Conservation (phyloP, 2,329 filamentous ascomycete genomes). For the Didymella glomerata region DNA sequence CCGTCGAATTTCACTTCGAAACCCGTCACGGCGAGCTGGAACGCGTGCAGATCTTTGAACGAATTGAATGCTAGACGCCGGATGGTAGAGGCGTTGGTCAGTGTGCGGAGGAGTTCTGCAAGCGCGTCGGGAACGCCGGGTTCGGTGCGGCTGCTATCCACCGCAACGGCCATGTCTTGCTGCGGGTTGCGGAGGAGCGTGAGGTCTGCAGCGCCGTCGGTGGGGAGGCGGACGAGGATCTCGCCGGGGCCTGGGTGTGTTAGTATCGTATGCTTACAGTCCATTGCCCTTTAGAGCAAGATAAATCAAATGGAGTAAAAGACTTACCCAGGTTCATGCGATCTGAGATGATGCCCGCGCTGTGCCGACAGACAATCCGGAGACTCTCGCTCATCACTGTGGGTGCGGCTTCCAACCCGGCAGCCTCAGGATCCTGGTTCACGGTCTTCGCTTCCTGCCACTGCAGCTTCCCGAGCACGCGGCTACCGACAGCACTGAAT, state of each 20-base stretch:
- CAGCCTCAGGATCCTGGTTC: slow-evolving; percentile 69
- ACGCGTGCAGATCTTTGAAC: slow-evolving; percentile 72
- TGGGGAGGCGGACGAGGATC: slow-evolving; percentile 57
- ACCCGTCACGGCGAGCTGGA: slow-evolving; percentile 81
- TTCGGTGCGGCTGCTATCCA: slow-evolving; percentile 59
- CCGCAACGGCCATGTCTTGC: slow-evolving; percentile 76
- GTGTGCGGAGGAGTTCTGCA: slow-evolving; percentile 67
- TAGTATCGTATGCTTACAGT: background rate
- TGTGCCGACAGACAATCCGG: slow-evolving; percentile 77
- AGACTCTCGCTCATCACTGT: slow-evolving; percentile 80
- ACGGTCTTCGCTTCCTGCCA: slow-evolving; percentile 77
- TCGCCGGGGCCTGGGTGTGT: slow-evolving; percentile 52
- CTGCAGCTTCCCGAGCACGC: slow-evolving; percentile 55
- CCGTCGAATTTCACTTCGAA: slow-evolving; percentile 68
- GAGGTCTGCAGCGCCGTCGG: slow-evolving; percentile 47
- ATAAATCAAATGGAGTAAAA: too few species aligned
- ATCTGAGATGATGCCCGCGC: slow-evolving; percentile 81
- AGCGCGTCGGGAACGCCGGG: slow-evolving; percentile 66
- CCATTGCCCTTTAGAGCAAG: too few species aligned
- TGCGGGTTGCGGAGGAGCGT: slow-evolving; percentile 70
- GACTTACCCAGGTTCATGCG: slow-evolving; percentile 74
- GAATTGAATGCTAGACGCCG: slow-evolving; percentile 67
- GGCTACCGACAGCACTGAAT: slow-evolving; percentile 50
- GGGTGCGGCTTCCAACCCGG: slow-evolving; percentile 65
- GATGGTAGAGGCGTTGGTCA: slow-evolving; percentile 69